phyloP scores from a whole-genome alignment of 164 flowering plant genomes.

The Sedum album region DNA sequence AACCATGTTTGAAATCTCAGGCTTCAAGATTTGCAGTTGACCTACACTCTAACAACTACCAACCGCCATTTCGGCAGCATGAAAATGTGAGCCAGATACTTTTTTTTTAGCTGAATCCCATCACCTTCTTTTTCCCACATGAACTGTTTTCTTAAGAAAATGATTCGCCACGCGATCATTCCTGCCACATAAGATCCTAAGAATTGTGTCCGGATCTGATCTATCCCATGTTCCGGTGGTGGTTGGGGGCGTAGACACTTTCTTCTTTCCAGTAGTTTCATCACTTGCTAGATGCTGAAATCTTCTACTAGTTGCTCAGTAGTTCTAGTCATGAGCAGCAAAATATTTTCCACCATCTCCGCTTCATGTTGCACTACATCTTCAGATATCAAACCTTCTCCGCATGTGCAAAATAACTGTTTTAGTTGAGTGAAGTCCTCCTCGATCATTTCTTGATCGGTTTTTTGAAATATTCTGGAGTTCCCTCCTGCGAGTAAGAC shows the following conservation, averaged over 20 bases:
- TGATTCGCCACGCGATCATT: slow-evolving; percentile 59
- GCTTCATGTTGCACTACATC: slow-evolving; percentile 65
- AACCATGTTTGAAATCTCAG: too few species aligned
- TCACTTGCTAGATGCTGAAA: slow-evolving; percentile 65
- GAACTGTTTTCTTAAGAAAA: slow-evolving; percentile 77
- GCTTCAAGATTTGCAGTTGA: too few species aligned
- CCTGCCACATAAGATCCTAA: too few species aligned
- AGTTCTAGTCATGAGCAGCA: slow-evolving; percentile 51
- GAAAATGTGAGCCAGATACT: too few species aligned
- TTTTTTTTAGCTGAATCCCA: too few species aligned
- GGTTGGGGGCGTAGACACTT: slow-evolving; percentile 87
- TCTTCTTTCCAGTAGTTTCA: slow-evolving; percentile 52
- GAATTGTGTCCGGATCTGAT: slow-evolving; percentile 83
- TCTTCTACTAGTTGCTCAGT: slow-evolving; percentile 85
- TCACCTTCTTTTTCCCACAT: slow-evolving; percentile 30
- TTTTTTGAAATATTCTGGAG: slow-evolving; percentile 33
- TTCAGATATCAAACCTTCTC: too few species aligned
- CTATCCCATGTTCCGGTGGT: slow-evolving; percentile 84
- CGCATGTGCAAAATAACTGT: slow-evolving; percentile 47
- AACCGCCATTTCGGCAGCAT: too few species aligned
- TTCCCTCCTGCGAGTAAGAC: slow-evolving; percentile 85
- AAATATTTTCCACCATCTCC: slow-evolving; percentile 63
- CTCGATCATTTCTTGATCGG: slow-evolving; percentile 65
- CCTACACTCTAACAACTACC: too few species aligned
- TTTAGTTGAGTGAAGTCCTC: too few species aligned